phyloP scores from a whole-genome alignment of 164 flowering plant genomes.

The Magnolia officinalis region DNA sequence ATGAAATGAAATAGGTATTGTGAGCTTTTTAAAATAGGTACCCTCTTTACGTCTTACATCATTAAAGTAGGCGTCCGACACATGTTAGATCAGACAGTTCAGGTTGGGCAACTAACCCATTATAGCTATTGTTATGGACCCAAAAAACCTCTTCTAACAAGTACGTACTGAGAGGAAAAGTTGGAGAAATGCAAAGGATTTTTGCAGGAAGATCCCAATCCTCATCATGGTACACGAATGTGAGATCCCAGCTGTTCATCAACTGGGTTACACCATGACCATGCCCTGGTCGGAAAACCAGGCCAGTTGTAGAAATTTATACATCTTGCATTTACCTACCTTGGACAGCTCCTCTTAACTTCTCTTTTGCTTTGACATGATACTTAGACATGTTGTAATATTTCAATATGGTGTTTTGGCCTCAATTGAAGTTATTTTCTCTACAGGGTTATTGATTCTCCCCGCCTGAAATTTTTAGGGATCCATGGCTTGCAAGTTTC shows the following conservation, averaged over 20 bases:
- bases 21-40: not conserved
- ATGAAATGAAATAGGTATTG: not conserved
- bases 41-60: not conserved
- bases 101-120: not conserved
- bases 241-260: too few species aligned
- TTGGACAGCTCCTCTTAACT: slow-evolving; percentile 69
- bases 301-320: too few species aligned
- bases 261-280: too few species aligned
- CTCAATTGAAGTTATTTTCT: slow-evolving; percentile 74
- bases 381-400: slow-evolving; percentile 58
- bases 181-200: too few species aligned
- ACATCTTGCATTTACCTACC: slow-evolving; percentile 48
- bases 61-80: too few species aligned
- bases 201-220: too few species aligned
- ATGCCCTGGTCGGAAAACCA: too few species aligned
- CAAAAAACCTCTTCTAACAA: too few species aligned
- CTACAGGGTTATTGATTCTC: slow-evolving; percentile 72
- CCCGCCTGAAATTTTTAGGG: slow-evolving; percentile 46
- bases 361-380: slow-evolving; percentile 45
- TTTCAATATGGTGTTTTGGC: slow-evolving; percentile 58
- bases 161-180: too few species aligned
- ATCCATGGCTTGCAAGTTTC: too few species aligned
- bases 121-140: too few species aligned
- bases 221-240: too few species aligned
- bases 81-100: not conserved